These are phyloP conservation scores for Aspergillus taichungensis DNA, from an alignment of 495 filamentous ascomycete genomes.

Conservation along the genomic window DNA sequence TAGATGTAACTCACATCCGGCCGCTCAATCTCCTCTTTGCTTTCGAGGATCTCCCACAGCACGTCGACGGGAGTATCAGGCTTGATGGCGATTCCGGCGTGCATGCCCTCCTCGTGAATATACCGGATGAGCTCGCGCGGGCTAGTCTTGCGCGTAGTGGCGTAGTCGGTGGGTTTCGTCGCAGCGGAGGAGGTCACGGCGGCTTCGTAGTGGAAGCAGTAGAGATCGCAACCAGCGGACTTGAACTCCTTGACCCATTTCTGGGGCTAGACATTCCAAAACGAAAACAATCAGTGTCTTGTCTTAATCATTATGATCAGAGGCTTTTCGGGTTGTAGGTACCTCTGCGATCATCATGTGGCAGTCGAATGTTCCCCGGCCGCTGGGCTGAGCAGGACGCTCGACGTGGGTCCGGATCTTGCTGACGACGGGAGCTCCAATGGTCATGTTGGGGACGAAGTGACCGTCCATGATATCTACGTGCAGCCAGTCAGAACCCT, in stretches of 20 bases:
- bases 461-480: constrained; percentile 96
- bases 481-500: constrained; percentile 71
- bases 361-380: constrained; percentile 92
- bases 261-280: constrained; percentile 57
- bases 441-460: constrained; percentile 97
- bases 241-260: constrained; percentile 96
- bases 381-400: constrained; percentile 44
- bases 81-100: constrained; percentile 93
- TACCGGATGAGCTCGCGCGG: constrained; percentile 80
- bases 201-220: constrained; percentile 99
- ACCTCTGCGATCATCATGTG: constrained; percentile 99
- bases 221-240: constrained; percentile 88
- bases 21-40: constrained; percentile 55
- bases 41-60: constrained; percentile 80
- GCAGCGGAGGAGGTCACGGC: constrained; percentile 76
- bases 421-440: constrained; percentile 87
- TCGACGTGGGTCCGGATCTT: constrained; percentile 83
- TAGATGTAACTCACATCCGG: constrained; percentile 66
- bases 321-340: too few species aligned
- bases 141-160: constrained; percentile 55
- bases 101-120: constrained; percentile 81
- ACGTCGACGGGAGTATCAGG: constrained; percentile 85
- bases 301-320: too few species aligned
- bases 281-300: constrained; percentile 1
- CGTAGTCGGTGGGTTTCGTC: constrained; percentile 59